Conservation (phyloP, 495 filamentous ascomycete genomes). For the Cercophora sp. region DNA sequence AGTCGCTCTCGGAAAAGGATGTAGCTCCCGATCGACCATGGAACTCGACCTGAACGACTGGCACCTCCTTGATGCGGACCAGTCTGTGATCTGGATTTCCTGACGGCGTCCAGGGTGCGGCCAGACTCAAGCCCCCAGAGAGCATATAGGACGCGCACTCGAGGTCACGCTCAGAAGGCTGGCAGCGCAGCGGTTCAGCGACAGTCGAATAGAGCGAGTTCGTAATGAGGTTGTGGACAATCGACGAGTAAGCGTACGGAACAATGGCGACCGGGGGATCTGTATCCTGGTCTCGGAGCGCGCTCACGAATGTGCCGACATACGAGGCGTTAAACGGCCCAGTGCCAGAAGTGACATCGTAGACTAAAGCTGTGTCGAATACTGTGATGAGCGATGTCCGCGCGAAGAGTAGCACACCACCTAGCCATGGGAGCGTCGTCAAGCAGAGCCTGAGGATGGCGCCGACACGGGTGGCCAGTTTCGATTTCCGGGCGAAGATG, state of each 20-base stretch:
- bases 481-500: background rate
- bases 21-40: background rate
- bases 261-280: background rate
- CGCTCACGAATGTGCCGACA: conserved; percentile 4
- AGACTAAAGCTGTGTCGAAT: conserved; percentile 4
- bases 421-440: background rate
- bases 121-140: conserved; percentile 4
- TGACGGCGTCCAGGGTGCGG: conserved; percentile 2
- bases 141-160: conserved; percentile 12
- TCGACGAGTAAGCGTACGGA: conserved; percentile 4
- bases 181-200: background rate
- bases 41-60: conserved; percentile 2
- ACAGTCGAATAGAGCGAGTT: conserved; percentile 11
- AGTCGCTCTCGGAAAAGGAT: background rate
- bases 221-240: conserved; percentile 9
- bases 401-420: conserved; percentile 2
- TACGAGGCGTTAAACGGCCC: conserved; percentile 18
- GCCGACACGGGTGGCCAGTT: background rate
- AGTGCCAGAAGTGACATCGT: conserved; percentile 15
- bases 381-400: conserved; percentile 8
- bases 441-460: background rate
- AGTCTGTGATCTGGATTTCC: conserved; percentile 8
- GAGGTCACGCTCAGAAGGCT: background rate
- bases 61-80: background rate
- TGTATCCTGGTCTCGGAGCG: background rate